Conservation (phyloP, 208 protist species). For the Crithidia expoeki region DNA sequence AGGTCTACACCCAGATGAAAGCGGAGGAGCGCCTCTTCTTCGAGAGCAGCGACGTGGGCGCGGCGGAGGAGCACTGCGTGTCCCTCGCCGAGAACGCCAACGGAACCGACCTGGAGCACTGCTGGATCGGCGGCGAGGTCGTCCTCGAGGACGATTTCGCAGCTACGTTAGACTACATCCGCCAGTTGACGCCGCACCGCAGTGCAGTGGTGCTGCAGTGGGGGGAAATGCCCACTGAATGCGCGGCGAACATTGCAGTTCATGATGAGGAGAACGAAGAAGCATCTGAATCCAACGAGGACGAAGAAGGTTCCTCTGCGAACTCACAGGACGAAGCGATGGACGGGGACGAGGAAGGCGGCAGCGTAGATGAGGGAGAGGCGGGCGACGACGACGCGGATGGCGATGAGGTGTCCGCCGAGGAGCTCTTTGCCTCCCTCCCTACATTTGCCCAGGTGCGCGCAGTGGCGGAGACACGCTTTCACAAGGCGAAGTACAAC, state of each 20-base stretch:
- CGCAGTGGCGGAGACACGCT: slow-evolving; percentile 39
- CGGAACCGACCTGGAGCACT: slow-evolving; percentile 50
- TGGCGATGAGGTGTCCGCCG: slow-evolving; percentile 3
- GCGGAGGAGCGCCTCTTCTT: slow-evolving; percentile 58
- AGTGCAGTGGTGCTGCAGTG: slow-evolving; percentile 53
- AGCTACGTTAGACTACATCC: slow-evolving; percentile 41
- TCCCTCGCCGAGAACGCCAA: slow-evolving; percentile 48
- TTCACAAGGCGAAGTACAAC: slow-evolving; percentile 40
- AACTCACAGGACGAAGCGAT: neutral
- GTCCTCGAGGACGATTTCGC: slow-evolving; percentile 64
- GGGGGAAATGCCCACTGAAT: slow-evolving; percentile 54
- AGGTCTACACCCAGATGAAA: slow-evolving; percentile 68
- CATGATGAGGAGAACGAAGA: slow-evolving; percentile 8
- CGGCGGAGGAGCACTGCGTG: slow-evolving; percentile 46
- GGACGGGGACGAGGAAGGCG: neutral
- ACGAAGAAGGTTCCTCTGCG: neutral
- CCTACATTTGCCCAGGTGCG: slow-evolving; percentile 55
- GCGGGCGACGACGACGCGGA: too few relatives aligned
- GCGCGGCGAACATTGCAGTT: slow-evolving; percentile 7
- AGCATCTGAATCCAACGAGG: neutral
- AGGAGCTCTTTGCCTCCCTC: slow-evolving; percentile 50
- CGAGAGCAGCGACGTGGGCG: slow-evolving; percentile 50
- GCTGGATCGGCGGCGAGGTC: slow-evolving; percentile 44
- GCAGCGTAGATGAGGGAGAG: slow-evolving; percentile 1
- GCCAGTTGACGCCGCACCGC: slow-evolving; percentile 65